These are phyloP conservation scores for Echinochloa phyllopogon DNA, from an alignment of 176 grass and related monocot species.

Conservation along the genomic window DNA sequence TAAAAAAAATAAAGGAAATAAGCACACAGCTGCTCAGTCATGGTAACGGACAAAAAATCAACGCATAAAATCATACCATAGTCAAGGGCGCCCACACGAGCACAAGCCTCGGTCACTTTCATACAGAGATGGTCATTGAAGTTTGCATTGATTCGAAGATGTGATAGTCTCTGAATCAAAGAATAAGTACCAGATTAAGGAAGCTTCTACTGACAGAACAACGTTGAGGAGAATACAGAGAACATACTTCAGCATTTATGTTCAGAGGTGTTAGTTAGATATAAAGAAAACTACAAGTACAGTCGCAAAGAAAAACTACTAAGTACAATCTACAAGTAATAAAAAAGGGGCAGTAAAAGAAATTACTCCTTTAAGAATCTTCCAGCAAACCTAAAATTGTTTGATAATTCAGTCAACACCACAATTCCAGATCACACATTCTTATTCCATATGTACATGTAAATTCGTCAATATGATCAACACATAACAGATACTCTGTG, in stretches of 20 bases:
- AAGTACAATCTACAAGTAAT: too few relatives aligned
- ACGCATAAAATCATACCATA: conserved; percentile 69
- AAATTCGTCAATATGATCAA: background rate
- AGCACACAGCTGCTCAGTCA: background rate
- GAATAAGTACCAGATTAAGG: conserved; percentile 4
- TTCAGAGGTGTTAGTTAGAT: background rate
- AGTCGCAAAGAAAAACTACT: too few relatives aligned
- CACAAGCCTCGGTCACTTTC: conserved; percentile 87
- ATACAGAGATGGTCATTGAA: conserved; percentile 98
- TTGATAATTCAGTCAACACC: conserved; percentile 15
- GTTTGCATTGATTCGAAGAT: conserved; percentile 90
- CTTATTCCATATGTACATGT: background rate
- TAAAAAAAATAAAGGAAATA: background rate
- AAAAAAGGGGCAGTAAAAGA: background rate
- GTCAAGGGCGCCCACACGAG: conserved; percentile 67
- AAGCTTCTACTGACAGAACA: conserved; percentile 24
- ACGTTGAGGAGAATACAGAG: conserved; percentile 18
- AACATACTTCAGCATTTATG: background rate
- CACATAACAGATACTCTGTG: background rate
- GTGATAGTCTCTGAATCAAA: conserved; percentile 79
- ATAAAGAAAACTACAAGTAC: background rate
- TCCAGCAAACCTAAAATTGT: background rate
- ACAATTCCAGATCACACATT: conserved; percentile 22
- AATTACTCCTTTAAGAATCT: background rate
- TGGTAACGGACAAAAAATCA: conserved; percentile 34